phyloP scores from a whole-genome alignment of 768 basidiomycete species.

The Coprinopsis strossmayeri region DNA sequence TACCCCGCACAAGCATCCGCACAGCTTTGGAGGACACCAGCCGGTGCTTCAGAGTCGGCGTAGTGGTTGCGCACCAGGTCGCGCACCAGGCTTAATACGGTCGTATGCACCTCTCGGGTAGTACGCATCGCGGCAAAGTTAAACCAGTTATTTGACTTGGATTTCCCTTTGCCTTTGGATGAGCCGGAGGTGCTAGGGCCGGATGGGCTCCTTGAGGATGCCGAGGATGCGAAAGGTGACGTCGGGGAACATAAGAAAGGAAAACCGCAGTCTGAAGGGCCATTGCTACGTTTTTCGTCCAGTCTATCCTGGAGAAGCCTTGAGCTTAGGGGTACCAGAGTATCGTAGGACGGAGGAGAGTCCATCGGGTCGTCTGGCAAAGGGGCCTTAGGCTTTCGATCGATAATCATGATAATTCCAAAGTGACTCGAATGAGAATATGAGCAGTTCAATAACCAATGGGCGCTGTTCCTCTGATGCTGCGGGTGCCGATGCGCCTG shows the following conservation, averaged over 20 bases:
- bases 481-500: too few species aligned
- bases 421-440: neutral
- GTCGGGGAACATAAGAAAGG: slow-evolving; percentile 10
- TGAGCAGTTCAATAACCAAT: neutral
- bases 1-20: slow-evolving; percentile 50
- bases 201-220: slow-evolving; percentile 8
- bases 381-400: neutral
- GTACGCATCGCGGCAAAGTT: slow-evolving; percentile 27
- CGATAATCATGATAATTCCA: neutral
- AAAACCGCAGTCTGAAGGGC: neutral
- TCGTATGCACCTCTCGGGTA: slow-evolving; percentile 43
- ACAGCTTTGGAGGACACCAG: slow-evolving; percentile 54
- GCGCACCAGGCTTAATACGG: slow-evolving; percentile 47
- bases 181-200: slow-evolving; percentile 9
- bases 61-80: slow-evolving; percentile 43
- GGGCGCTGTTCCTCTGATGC: too few species aligned
- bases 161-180: slow-evolving; percentile 26
- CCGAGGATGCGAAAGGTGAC: neutral
- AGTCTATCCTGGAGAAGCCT: neutral
- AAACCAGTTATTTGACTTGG: slow-evolving; percentile 28
- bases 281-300: too few species aligned
- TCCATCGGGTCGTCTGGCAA: neutral
- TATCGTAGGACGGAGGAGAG: slow-evolving; percentile 4
- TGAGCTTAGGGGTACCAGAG: neutral
- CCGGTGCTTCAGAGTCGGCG: slow-evolving; percentile 22